These are phyloP conservation scores for Mycena filopes DNA, from an alignment of 768 basidiomycete species.

Conservation along the genomic window DNA sequence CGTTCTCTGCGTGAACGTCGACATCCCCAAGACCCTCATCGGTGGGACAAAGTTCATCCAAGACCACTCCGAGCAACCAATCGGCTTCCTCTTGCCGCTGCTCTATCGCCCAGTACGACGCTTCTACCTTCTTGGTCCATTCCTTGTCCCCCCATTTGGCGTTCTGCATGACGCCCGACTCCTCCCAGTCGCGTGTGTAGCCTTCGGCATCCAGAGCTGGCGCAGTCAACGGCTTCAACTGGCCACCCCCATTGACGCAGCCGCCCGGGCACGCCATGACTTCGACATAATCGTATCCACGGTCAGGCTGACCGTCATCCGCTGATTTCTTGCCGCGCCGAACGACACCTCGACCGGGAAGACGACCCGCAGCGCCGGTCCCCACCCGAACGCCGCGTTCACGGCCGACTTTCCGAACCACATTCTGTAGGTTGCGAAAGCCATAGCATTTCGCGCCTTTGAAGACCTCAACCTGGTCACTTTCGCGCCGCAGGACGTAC, in stretches of 20 bases:
- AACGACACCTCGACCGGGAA: constrained; percentile 44
- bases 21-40: constrained; percentile 46
- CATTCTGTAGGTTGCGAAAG: constrained; percentile 96
- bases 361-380: constrained; percentile 71
- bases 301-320: constrained; percentile 49
- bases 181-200: constrained; percentile 70
- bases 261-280: constrained; percentile 99
- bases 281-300: constrained; percentile 89
- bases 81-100: constrained; percentile 41
- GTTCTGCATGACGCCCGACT: constrained; percentile 51
- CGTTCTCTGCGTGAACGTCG: constrained; percentile 55
- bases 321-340: constrained; percentile 46
- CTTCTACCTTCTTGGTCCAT: constrained; percentile 86
- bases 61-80: constrained; percentile 44
- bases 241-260: constrained; percentile 97
- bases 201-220: constrained; percentile 66
- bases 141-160: constrained; percentile 86
- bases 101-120: constrained; percentile 73
- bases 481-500: constrained; percentile 60
- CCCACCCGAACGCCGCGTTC: constrained; percentile 81
- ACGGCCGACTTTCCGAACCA: constrained; percentile 92
- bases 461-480: constrained; percentile 70
- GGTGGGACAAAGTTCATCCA: constrained; percentile 43
- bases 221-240: constrained; percentile 58
- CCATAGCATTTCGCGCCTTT: constrained; percentile 97